Evolutionary conservation across 495 filamentous ascomycete species (phyloP), one percentile per base, ranked within the genome.

Genomic region (Penicillium canariense): DNA sequence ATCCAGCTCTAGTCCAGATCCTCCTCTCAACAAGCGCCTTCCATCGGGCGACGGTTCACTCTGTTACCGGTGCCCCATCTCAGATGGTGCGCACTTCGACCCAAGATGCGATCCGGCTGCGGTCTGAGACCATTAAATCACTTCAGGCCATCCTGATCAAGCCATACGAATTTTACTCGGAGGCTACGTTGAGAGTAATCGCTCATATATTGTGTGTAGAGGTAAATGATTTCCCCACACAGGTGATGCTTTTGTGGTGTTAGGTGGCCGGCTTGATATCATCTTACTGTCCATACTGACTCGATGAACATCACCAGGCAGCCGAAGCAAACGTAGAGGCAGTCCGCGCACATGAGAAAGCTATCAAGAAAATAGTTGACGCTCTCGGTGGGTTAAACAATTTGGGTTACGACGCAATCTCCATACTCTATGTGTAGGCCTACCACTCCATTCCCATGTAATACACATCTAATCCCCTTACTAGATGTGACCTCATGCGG

Each of bases 401-500:
- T 30, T 28, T 45, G 25, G 42, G 42, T 15, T 45, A 45, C 9
- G 42, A 45, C 17, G 14, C 42, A 9, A 4, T 45, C 12, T 45
- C 42, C 6, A 45, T 45, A 17, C 8, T 45, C 27, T 45, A 45
- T n/a, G 42, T 45, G 42, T 45, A 11, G 22, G 42, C 10, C 39
- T 14, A 23, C 5, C 18, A 20, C 1, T 43, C 5, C 14, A 2
- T 5, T 25, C 39, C 4, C 1, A 4, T 43, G 22, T 2, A 43
- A 23, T 22, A 14, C 2, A 11, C 25, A 17, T 17, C 42, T 45
- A 45, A 45, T 18, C 42, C 17, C 3, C 15, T 30, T 11, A 26
- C 10, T n/a, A 48, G 45, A 2, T 48, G 45, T 11, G 45, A 48
- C 12, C 27, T 48, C 28, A 31, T 48, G 45, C 32, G 45, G 27